These are phyloP conservation scores for Tulasnella sp. DNA, from an alignment of 768 basidiomycete genomes.

Conservation along the genomic window DNA sequence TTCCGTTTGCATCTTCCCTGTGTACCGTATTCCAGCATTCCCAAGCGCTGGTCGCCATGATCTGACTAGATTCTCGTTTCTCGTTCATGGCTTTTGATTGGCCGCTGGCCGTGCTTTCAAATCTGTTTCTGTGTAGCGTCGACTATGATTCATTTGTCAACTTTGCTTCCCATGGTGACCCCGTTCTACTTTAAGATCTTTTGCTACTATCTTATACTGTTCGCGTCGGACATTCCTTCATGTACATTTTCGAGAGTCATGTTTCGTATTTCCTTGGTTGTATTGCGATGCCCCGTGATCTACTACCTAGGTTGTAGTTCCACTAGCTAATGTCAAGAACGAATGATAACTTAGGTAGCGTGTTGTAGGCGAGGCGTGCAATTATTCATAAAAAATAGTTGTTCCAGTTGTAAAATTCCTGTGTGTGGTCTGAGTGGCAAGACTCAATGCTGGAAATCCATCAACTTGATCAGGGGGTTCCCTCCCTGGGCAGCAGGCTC, in stretches of 20 bases:
- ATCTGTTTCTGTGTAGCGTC: not conserved
- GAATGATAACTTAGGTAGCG: not conserved
- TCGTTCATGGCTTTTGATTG: not conserved
- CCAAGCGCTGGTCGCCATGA: not conserved
- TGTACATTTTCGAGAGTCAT: not conserved
- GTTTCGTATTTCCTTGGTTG: not conserved
- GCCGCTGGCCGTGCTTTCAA: not conserved
- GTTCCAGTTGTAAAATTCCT: no score
- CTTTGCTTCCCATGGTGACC: not conserved
- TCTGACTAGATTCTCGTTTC: not conserved
- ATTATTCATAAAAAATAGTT: no score
- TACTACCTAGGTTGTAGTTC: not conserved
- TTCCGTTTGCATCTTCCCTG: not conserved
- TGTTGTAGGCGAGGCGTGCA: no score
- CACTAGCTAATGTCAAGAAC: not conserved
- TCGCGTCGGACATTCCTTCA: not conserved
- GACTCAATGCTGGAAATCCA: not conserved
- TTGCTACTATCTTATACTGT: slow-evolving; percentile 2
- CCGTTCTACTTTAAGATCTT: not conserved
- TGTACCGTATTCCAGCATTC: not conserved
- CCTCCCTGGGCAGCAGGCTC: not conserved
- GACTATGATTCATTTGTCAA: not conserved
- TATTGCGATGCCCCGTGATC: not conserved
- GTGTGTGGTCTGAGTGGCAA: not conserved
- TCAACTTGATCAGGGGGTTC: not conserved